These are phyloP conservation scores for Metarhizium brunneum DNA, from an alignment of 2,329 filamentous ascomycete genomes.

Conservation along the genomic window DNA sequence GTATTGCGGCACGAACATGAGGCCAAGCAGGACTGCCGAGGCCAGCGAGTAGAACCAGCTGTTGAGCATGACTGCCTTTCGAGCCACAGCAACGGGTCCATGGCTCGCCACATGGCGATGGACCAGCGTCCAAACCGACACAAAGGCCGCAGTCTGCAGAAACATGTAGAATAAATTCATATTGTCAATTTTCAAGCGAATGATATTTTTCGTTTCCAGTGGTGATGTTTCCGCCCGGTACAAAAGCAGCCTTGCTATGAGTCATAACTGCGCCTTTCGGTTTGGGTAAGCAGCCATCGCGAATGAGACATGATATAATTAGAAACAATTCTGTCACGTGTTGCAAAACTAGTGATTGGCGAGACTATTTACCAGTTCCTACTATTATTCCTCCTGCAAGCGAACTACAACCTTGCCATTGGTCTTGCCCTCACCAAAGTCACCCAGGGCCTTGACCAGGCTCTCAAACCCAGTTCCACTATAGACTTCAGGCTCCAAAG, in stretches of 20 bases:
- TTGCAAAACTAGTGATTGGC: too few relatives aligned
- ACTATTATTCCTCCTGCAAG: not conserved
- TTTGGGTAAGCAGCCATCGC: too few relatives aligned
- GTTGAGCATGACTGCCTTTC: constrained; percentile 1
- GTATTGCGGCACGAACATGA: constrained; percentile 5
- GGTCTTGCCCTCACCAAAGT: constrained; percentile 13
- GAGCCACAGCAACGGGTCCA: too few relatives aligned
- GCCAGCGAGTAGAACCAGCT: constrained; percentile 4
- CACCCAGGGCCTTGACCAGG: constrained; percentile 12
- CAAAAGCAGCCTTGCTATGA: not conserved
- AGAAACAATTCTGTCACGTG: not conserved
- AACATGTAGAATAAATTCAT: not conserved
- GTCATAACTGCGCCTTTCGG: not conserved
- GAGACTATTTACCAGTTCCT: not conserved
- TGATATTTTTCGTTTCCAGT: too few relatives aligned
- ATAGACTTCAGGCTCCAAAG: constrained; percentile 14
- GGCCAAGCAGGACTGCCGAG: not conserved
- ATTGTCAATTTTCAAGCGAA: not conserved
- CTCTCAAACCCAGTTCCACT: constrained; percentile 16
- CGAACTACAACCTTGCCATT: constrained; percentile 18
- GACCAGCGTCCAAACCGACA: too few relatives aligned
- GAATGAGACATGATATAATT: not conserved
- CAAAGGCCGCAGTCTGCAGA: constrained; percentile 1
- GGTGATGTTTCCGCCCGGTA: too few relatives aligned
- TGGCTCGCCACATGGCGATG: too few relatives aligned